Percentiles rank a stretch among this genome's conserved stretches.
These are phyloP conservation scores for Cyclotella distinguenda DNA, from an alignment of 108 stramenopile species.

Conservation along the genomic window DNA sequence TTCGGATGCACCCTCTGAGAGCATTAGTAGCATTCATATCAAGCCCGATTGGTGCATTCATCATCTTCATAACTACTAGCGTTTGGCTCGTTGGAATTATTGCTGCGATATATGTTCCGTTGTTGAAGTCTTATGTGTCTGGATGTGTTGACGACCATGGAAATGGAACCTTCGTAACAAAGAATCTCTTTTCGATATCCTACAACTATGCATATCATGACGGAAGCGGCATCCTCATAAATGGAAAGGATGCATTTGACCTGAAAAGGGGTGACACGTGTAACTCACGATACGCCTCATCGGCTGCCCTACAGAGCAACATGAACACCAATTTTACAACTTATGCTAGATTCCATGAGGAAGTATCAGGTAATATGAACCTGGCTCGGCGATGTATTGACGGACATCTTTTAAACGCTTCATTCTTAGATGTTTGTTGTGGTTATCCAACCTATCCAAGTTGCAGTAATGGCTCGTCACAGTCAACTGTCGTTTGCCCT, in stretches of 20 bases:
- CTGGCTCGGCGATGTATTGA: conserved; percentile 42
- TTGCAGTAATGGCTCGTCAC: conserved; percentile 6
- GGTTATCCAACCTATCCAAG: conserved; percentile 35
- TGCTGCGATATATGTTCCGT: conserved; percentile 28
- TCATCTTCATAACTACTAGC: conserved; percentile 24
- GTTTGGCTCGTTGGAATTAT: conserved; percentile 29
- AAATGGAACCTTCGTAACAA: conserved; percentile 47
- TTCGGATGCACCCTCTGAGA: conserved; percentile 36
- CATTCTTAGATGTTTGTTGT: conserved; percentile 44
- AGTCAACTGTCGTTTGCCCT: conserved; percentile 38
- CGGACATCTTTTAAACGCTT: conserved; percentile 16
- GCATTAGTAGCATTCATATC: conserved; percentile 25
- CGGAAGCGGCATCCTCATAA: conserved; percentile 42
- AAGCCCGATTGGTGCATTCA: conserved; percentile 30
- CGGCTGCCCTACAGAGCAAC: conserved; percentile 38
- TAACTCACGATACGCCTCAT: conserved; percentile 28
- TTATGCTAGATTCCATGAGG: conserved; percentile 34
- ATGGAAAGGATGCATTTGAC: conserved; percentile 50
- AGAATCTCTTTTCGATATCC: conserved; percentile 47
- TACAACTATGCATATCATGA: conserved; percentile 61
- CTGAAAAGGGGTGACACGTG: conserved; percentile 45
- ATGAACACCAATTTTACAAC: conserved; percentile 37
- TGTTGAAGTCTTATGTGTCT: conserved; percentile 34
- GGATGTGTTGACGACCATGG: conserved; percentile 34
- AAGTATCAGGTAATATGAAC: conserved; percentile 28